Conservation (phyloP, 176 grass and related monocot species). For the Musa schizocarpa region DNA sequence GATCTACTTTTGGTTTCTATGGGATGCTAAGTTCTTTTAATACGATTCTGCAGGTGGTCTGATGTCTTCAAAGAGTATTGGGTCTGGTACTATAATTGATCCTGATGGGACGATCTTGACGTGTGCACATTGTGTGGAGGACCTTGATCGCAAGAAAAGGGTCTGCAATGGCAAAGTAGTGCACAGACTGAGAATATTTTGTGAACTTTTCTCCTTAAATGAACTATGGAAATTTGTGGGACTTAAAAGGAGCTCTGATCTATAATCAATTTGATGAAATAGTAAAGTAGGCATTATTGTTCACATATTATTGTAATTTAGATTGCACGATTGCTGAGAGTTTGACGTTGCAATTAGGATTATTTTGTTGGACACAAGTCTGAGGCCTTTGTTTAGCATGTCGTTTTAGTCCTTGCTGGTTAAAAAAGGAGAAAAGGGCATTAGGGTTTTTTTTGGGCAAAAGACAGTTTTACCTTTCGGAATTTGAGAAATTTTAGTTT, state of each 20-base stretch:
- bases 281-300: not conserved
- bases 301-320: not conserved
- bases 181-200: conserved; percentile 14
- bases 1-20: not conserved
- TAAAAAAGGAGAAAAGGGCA: too few species aligned
- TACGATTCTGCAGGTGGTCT: conserved; percentile 38
- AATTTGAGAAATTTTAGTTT: too few species aligned
- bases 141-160: conserved; percentile 32
- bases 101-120: conserved; percentile 82
- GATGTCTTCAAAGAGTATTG: conserved; percentile 32
- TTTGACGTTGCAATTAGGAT: not conserved
- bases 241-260: not conserved
- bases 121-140: conserved; percentile 72
- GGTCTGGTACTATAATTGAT: conserved; percentile 84
- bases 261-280: not conserved
- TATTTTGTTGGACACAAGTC: not conserved
- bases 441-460: too few species aligned
- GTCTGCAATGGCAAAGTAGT: conserved; percentile 39
- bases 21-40: conserved; percentile 17
- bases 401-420: too few species aligned
- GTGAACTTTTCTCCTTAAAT: not conserved
- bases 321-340: not conserved
- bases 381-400: too few species aligned
- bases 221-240: not conserved
- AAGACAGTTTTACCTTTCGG: too few species aligned